Conservation (phyloP, 306 rosid species). For the Rosa lucieae region DNA sequence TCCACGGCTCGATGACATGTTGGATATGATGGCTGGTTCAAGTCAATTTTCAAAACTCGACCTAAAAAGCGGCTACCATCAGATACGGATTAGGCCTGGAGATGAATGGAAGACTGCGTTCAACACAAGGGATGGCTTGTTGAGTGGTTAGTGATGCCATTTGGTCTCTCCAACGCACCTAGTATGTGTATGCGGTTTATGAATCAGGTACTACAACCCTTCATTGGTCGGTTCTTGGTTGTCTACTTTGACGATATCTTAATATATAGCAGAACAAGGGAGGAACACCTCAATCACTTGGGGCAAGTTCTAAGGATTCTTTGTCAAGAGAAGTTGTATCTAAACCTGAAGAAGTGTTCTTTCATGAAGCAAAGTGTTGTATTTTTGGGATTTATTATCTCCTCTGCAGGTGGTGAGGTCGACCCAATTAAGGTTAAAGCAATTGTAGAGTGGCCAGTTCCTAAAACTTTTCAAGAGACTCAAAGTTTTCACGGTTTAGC, state of each 20-base stretch:
- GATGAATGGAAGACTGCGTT: too few species aligned
- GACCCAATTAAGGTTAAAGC: not conserved
- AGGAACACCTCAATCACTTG: not conserved
- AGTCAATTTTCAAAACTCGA: too few species aligned
- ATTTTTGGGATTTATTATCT: not conserved
- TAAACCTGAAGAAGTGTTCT: not conserved
- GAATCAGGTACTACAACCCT: not conserved
- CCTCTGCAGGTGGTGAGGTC: not conserved
- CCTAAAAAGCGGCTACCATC: too few species aligned
- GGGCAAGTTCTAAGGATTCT: not conserved
- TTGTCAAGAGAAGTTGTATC: not conserved
- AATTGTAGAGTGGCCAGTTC: not conserved
- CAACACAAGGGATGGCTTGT: too few species aligned
- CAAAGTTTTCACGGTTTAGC: not conserved
- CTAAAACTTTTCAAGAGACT: not conserved
- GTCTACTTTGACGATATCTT: not conserved
- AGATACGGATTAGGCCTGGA: too few species aligned
- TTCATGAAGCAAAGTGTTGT: not conserved
- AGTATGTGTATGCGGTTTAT: not conserved
- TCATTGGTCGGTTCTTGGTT: not conserved
- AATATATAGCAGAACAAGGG: not conserved
- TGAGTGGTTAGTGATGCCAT: too few species aligned
- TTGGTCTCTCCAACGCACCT: not conserved
- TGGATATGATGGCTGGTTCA: too few species aligned
- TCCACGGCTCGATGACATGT: too few species aligned